Percentiles rank a stretch among this genome's conserved stretches.
These are phyloP conservation scores for Pichia sp. DNA, from an alignment of 1,139 yeast genomes.

Conservation along the genomic window DNA sequence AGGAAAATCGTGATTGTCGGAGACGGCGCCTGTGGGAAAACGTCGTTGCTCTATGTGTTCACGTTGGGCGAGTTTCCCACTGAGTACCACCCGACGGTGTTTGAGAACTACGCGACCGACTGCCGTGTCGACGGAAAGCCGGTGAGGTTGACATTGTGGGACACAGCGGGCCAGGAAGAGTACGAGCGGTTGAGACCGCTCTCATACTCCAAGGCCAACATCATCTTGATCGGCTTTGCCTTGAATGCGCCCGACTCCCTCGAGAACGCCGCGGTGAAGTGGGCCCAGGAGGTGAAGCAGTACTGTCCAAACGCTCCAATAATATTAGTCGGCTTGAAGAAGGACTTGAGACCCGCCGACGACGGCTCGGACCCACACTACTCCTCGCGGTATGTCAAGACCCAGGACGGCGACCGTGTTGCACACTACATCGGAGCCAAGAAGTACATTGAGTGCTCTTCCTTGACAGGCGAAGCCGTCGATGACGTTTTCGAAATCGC, in stretches of 20 bases:
- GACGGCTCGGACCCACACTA: constrained; percentile 34
- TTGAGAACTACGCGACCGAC: constrained; percentile 90
- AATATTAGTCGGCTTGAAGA: constrained; percentile 64
- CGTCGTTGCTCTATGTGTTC: constrained; percentile 85
- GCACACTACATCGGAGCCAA: constrained; percentile 69
- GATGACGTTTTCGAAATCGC: constrained; percentile 78
- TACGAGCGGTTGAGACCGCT: constrained; percentile 71
- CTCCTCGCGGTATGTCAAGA: constrained; percentile 44
- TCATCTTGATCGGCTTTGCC: constrained; percentile 68
- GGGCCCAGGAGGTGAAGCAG: constrained; percentile 67
- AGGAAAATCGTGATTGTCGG: constrained; percentile 89
- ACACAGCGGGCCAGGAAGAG: constrained; percentile 96
- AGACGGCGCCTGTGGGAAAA: constrained; percentile 95
- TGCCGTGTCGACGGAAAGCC: constrained; percentile 91
- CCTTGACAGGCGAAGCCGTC: constrained; percentile 77
- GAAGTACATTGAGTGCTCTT: constrained; percentile 66
- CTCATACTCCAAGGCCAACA: constrained; percentile 72
- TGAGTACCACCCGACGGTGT: constrained; percentile 89
- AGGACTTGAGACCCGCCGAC: constrained; percentile 49
- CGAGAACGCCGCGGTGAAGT: constrained; percentile 61
- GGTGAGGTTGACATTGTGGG: constrained; percentile 89
- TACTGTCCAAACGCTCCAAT: constrained; percentile 68
- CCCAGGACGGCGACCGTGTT: constrained; percentile 52
- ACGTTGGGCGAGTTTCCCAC: constrained; percentile 84
- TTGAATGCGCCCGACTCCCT: constrained; percentile 66